phyloP scores from a whole-genome alignment of 805 yeast genomes.

The Kuraishia molischiana region DNA sequence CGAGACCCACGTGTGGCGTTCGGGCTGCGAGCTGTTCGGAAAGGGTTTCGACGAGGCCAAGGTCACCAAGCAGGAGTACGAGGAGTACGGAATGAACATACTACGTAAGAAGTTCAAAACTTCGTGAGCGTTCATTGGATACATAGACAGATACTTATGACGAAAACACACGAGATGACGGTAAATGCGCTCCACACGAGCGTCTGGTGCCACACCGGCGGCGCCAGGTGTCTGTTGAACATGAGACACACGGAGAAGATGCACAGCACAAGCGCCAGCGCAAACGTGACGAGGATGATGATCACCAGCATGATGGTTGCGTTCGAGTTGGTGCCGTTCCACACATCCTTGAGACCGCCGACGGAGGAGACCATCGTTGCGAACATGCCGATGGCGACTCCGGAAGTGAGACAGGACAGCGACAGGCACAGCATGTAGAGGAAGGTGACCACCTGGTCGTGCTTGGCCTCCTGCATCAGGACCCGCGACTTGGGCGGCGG shows the following conservation, averaged over 20 bases:
- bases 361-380: constrained; percentile 12
- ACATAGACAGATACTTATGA: constrained; percentile 24
- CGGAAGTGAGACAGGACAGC: constrained; percentile 18
- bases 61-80: constrained; percentile 71
- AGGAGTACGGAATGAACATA: constrained; percentile 58
- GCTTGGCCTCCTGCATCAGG: constrained; percentile 1
- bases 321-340: constrained; percentile 4
- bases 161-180: constrained; percentile 28
- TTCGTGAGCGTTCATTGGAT: constrained; percentile 6
- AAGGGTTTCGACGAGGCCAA: constrained; percentile 38
- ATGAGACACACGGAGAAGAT: constrained; percentile 34
- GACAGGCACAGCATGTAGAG: constrained; percentile 2
- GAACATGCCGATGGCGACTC: constrained; percentile 33
- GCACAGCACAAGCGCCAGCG: constrained; percentile 30
- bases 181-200: constrained; percentile 32
- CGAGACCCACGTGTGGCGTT: constrained; percentile 45
- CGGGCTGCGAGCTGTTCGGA: constrained; percentile 40
- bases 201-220: constrained; percentile 31
- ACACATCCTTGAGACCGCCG: constrained; percentile 4
- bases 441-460: constrained; percentile 4
- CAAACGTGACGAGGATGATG: constrained; percentile 28
- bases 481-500: neutral
- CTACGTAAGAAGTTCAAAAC: neutral
- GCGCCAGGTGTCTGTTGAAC: constrained; percentile 25
- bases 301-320: constrained; percentile 18